Evolutionary conservation across 495 filamentous ascomycete genomes (phyloP).

Genomic region (Gamarada debralockiae): DNA sequence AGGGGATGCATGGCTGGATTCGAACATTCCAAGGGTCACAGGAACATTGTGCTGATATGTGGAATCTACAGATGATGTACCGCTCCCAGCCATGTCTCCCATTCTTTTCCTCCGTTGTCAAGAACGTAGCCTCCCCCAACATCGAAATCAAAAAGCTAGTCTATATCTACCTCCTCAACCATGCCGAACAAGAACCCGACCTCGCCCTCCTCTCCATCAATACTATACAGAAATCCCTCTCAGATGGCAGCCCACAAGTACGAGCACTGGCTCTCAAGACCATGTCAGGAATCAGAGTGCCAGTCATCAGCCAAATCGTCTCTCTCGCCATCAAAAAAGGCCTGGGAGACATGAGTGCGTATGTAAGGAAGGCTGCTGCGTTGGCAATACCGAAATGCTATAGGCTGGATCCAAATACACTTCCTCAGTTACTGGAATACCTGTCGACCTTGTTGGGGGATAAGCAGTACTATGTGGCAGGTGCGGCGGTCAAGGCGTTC

Average conservation of each 20-base stretch:
- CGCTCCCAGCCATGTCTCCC: constrained; percentile 73
- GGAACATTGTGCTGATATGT: not conserved
- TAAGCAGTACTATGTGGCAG: constrained; percentile 90
- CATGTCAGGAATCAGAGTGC: constrained; percentile 94
- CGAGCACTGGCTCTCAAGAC: constrained; percentile 87
- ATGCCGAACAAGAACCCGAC: constrained; percentile 93
- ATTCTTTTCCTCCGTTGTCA: constrained; percentile 92
- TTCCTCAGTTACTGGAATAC: constrained; percentile 80
- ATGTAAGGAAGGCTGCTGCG: constrained; percentile 89
- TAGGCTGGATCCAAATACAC: constrained; percentile 79
- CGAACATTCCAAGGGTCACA: not conserved
- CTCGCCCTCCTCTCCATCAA: constrained; percentile 95
- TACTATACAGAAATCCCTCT: constrained; percentile 95
- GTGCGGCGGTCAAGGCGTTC: constrained; percentile 85
- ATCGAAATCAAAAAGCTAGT: constrained; percentile 96
- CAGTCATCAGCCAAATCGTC: constrained; percentile 99
- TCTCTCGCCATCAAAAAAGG: constrained; percentile 91
- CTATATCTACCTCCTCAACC: constrained; percentile 93
- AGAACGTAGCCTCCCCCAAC: constrained; percentile 88
- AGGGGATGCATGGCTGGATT: not conserved
- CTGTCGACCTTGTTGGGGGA: constrained; percentile 75
- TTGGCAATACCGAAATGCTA: constrained; percentile 98
- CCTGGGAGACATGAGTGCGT: constrained; percentile 86
- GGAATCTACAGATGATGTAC: constrained; percentile 79
- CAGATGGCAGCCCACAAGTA: constrained; percentile 84